Evolutionary conservation across 169 alveolate genomes (phyloP).

Genomic region (Pseudocohnilembus persalinus): DNA sequence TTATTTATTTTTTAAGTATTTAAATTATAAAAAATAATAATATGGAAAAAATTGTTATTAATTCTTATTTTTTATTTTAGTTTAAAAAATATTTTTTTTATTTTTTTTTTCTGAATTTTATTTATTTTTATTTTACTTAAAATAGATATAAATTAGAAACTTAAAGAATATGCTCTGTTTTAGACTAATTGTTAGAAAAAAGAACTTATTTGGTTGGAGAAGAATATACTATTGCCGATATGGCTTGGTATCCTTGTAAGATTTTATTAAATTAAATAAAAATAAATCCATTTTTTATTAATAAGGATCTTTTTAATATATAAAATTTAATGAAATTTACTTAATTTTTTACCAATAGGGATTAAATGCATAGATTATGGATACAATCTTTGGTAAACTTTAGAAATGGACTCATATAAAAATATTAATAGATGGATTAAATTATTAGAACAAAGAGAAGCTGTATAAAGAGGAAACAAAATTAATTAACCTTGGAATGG

Average conservation of each 20-base stretch:
- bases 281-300: too few species aligned
- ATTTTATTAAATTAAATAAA: too few species aligned
- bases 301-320: too few species aligned
- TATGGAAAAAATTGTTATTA: too few species aligned
- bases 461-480: background rate
- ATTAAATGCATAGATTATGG: background rate
- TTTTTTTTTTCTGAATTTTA: too few species aligned
- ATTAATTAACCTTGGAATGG: background rate
- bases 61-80: too few species aligned
- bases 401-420: background rate
- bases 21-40: too few species aligned
- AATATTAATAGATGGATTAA: background rate
- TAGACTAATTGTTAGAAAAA: background rate
- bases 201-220: background rate
- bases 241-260: background rate
- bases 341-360: too few species aligned
- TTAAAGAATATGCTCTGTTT: background rate
- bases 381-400: background rate
- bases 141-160: background rate
- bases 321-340: too few species aligned
- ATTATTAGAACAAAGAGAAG: background rate
- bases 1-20: too few species aligned
- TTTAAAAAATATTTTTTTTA: too few species aligned
- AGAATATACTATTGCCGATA: background rate
- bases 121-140: too few species aligned